Evolutionary conservation across 2,329 filamentous ascomycete genomes (phyloP), one percentile per base, ranked within the genome.

Genomic region (Fusarium torreyae): DNA sequence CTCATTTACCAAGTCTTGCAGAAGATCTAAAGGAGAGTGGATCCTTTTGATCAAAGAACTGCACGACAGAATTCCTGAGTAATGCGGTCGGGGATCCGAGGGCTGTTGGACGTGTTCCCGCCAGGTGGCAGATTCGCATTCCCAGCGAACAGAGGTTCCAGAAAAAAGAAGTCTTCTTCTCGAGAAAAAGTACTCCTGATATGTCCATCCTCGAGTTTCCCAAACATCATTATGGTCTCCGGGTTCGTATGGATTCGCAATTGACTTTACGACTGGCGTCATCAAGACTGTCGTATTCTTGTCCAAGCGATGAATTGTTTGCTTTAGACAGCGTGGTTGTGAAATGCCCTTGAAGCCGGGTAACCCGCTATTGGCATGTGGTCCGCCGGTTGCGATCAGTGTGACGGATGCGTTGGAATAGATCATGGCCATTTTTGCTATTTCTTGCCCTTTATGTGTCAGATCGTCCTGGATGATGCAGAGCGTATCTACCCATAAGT

Each of bases 301-400:
- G 13, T 50, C 33, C 11, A 28, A 22, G 13, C 20, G 17, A 22
- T 39, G 46, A 34, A 50, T 14, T 17, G 13, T 50, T 34, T 50
- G 34, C 6, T 34, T 13, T 15, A 50, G 26, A 26, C 10, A 17
- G 9, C 33, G 39, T 14, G 46, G 22, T 17, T 39, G 18, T n/a
- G 46, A 39, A 26, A 50, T 26, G 4, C 34, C 22, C 20, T 26
- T 15, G 46, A 50, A 50, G 33, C 31, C 46, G 31, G 28, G 13
- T 36, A 50, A n/a, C 11, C 46, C 46, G 22, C 46, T 50, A 8
- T 50, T 50, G 14, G 34, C 46, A 39, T 39, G 20, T n/a, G 39
- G 20, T 39, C 46, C 46, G 10, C 31, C 10, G 6, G 31, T 22
- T 26, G 46, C 46, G 15, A 50, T 18, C 13, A 50, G 26, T 17